Conservation (phyloP, 257 asterid genomes). For the Rhazya stricta region DNA sequence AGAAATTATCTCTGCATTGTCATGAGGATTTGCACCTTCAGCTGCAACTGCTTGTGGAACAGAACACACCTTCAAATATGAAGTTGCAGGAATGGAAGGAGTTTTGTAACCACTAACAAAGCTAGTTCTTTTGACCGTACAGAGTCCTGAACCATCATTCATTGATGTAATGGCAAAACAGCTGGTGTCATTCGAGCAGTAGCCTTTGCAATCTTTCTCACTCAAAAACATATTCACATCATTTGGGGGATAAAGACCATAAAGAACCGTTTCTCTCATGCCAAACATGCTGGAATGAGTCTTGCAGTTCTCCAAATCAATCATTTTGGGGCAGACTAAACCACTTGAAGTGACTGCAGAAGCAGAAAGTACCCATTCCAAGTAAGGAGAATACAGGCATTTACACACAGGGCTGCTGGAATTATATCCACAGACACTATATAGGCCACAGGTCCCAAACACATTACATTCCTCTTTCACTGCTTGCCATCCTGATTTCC, state of each 20-base stretch:
- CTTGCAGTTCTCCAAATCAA: conserved; percentile 53
- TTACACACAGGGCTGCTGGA: conserved; percentile 44
- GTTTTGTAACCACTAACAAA: conserved; percentile 49
- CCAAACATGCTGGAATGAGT: conserved; percentile 43
- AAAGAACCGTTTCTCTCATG: conserved; percentile 52
- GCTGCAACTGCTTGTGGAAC: conserved; percentile 60
- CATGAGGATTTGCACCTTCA: conserved; percentile 24
- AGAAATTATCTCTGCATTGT: conserved; percentile 13
- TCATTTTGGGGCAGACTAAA: conserved; percentile 48
- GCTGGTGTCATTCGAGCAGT: conserved; percentile 43
- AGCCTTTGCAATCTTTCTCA: conserved; percentile 43
- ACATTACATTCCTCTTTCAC: conserved; percentile 54
- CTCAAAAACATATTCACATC: conserved; percentile 47
- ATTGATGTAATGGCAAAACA: conserved; percentile 58
- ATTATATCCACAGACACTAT: conserved; percentile 58
- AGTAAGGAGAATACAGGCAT: conserved; percentile 42
- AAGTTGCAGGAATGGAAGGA: conserved; percentile 38
- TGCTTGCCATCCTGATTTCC: conserved; percentile 70
- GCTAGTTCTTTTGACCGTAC: conserved; percentile 45
- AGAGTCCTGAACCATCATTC: conserved; percentile 57
- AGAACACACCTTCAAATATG: conserved; percentile 54
- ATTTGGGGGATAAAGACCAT: conserved; percentile 55
- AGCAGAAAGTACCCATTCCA: conserved; percentile 19
- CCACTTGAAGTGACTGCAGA: conserved; percentile 25
- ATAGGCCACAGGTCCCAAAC: conserved; percentile 56